Base-by-base conservation (phyloP, 129 eudicot genomes). In the Arctium minus region DNA sequence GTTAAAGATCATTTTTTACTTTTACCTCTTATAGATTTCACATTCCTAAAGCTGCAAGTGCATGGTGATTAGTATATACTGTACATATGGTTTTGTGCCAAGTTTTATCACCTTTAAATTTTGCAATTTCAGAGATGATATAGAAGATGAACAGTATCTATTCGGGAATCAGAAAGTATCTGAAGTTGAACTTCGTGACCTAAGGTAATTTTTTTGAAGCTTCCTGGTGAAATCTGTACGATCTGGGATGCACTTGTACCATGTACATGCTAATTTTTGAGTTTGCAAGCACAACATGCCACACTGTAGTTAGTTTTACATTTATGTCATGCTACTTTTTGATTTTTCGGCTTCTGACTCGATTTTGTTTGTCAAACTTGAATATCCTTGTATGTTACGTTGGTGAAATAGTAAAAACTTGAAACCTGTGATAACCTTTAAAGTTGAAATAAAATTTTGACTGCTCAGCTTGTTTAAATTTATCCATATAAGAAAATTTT, bases 131-230 rank as follows among this genome's bases (percentile, higher is more conserved):
- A 95, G 99, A 82, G 99, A 95, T 88, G 99, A 91, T 42, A 83
- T 95, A 39, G 97, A 88, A 89, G 97, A 95, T 78, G 97, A 95
- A 87, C 94, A 91, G 65, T 95, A 92, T 88, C 81, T 95, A 4
- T 95, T 95, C 84, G 93, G 75, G 12, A 91, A 85, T 69, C 91
- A 89, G 64, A 86, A 95, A 79, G 60, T 91, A 82, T 88, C 93
- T n/a, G 97, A 93, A 91, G 87, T 84, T 33, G 99, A 95, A 84
- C 71, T 80, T 7, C 97, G 91, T 32, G 98, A 92, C 12, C 72
- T 86, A 69, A 92, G 97, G 98, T 92, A 89, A 72, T 76, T 72
- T 8, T 4, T 6, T 39, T 6, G 72, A 83, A 74, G 33, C 9
- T 42, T 75, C 31, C 22, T 6, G 5, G 38, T 73, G 15, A 37